Percentiles rank a stretch among this genome's conserved stretches.
Evolutionary conservation across 768 basidiomycete species (phyloP).

Genomic region (Suillus variegatus): DNA sequence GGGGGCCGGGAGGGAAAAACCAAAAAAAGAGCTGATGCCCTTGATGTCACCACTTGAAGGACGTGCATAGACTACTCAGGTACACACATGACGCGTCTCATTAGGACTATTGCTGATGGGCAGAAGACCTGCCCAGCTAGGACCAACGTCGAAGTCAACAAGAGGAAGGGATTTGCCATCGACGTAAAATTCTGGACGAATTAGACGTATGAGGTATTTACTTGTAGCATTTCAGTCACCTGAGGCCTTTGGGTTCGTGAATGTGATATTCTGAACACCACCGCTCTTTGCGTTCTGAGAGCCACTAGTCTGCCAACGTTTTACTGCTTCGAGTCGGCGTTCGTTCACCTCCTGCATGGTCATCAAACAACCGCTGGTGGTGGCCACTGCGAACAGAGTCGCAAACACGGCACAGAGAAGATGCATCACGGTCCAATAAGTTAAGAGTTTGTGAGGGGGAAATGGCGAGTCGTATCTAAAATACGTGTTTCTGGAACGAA

Average conservation of each 20-base stretch:
- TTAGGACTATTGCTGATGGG: slow-evolving; percentile 62
- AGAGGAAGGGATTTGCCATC: slow-evolving; percentile 64
- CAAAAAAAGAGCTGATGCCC: slow-evolving; percentile 65
- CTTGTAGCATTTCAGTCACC: neutral
- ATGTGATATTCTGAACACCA: slow-evolving; percentile 19
- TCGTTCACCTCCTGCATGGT: slow-evolving; percentile 44
- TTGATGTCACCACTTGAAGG: neutral
- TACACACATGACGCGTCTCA: slow-evolving; percentile 64
- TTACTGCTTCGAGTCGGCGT: slow-evolving; percentile 31
- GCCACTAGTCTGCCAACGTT: slow-evolving; percentile 33
- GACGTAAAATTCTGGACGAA: slow-evolving; percentile 64
- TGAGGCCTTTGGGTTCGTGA: neutral
- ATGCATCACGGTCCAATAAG: neutral
- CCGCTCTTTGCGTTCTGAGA: slow-evolving; percentile 10
- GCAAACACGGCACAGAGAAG: neutral
- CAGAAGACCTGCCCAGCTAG: slow-evolving; percentile 72
- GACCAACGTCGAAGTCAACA: slow-evolving; percentile 72
- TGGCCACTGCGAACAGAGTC: neutral
- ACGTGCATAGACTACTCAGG: neutral
- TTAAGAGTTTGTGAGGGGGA: neutral
- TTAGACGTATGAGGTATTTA: slow-evolving; percentile 9
- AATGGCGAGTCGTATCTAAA: neutral
- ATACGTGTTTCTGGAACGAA: neutral
- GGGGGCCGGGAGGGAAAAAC: slow-evolving; percentile 79
- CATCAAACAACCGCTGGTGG: slow-evolving; percentile 9